These are phyloP conservation scores for Candida insectorum DNA, from an alignment of 805 yeast species.

Conservation along the genomic window DNA sequence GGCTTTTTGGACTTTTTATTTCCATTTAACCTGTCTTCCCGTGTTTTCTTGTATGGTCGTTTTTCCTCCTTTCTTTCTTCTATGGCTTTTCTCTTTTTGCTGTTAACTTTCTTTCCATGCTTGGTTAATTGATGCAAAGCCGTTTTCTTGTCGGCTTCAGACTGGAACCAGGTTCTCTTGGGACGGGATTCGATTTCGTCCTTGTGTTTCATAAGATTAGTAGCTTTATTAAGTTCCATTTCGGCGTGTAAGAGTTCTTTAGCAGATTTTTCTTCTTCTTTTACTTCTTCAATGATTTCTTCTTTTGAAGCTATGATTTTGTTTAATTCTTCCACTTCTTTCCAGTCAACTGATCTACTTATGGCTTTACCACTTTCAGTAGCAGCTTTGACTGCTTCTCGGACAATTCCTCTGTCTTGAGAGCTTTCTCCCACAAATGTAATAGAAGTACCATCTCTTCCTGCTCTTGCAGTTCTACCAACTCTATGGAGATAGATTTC, in stretches of 20 bases:
- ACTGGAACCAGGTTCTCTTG: slow-evolving; percentile 94
- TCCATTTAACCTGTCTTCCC: slow-evolving; percentile 54
- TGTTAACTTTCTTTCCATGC: slow-evolving; percentile 54
- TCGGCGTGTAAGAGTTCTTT: slow-evolving; percentile 87
- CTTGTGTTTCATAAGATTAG: slow-evolving; percentile 74
- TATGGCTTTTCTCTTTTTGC: slow-evolving; percentile 67
- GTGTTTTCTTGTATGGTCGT: slow-evolving; percentile 78
- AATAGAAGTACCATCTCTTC: slow-evolving; percentile 90
- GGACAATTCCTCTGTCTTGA: slow-evolving; percentile 87
- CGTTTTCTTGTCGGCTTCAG: slow-evolving; percentile 48
- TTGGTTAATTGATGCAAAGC: slow-evolving; percentile 41
- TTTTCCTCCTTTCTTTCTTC: slow-evolving; percentile 54
- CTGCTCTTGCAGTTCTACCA: slow-evolving; percentile 99
- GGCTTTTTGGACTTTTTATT: slow-evolving; percentile 32
- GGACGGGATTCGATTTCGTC: slow-evolving; percentile 87
- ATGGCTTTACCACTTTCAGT: slow-evolving; percentile 57
- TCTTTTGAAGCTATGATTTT: slow-evolving; percentile 57
- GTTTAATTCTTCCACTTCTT: slow-evolving; percentile 67
- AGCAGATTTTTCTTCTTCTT: slow-evolving; percentile 84
- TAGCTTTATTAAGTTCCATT: slow-evolving; percentile 83
- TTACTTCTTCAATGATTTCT: slow-evolving; percentile 66
- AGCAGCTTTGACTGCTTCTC: slow-evolving; percentile 75
- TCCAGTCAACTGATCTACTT: slow-evolving; percentile 93
- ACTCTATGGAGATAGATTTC: slow-evolving; percentile 95
- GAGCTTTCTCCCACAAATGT: slow-evolving; percentile 91